Evolutionary conservation across 148 eudicot genomes (phyloP).

Genomic region (Dysphania ambrosioides): DNA sequence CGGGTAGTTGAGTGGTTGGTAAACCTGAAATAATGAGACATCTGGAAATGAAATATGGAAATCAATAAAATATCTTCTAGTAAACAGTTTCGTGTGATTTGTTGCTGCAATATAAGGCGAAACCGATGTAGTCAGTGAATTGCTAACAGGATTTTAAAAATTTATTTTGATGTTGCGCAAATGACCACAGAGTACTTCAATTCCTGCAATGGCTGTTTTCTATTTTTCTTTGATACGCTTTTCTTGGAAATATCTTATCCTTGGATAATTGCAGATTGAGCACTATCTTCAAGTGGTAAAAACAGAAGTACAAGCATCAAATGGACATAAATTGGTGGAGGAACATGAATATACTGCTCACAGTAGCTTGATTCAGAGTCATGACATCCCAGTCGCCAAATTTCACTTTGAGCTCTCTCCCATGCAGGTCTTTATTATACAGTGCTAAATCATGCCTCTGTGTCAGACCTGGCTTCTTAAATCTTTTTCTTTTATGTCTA

Average conservation of each 20-base stretch:
- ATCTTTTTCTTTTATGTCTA: constrained; percentile 30
- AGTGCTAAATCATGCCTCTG: background rate
- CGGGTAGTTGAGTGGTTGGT: background rate
- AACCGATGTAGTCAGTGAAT: too few relatives aligned
- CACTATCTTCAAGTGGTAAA: constrained; percentile 96
- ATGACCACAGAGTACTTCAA: background rate
- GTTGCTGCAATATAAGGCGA: too few relatives aligned
- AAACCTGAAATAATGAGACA: background rate
- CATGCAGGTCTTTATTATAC: constrained; percentile 63
- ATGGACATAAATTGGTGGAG: constrained; percentile 48
- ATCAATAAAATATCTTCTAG: too few relatives aligned
- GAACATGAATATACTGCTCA: constrained; percentile 96
- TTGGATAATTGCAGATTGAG: constrained; percentile 63
- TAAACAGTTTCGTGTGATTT: too few relatives aligned
- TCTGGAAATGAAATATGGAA: background rate
- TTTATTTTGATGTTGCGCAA: too few relatives aligned
- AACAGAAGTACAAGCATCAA: constrained; percentile 64
- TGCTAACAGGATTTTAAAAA: too few relatives aligned
- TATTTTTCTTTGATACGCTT: background rate
- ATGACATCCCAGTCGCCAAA: constrained; percentile 63
- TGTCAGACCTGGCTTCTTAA: constrained; percentile 4
- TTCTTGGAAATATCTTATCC: background rate
- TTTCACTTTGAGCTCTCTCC: constrained; percentile 86
- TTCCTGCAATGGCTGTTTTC: background rate
- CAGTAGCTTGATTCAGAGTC: constrained; percentile 76